A percentile compares a stretch with the other conserved stretches of the same genome.
Evolutionary conservation across 2,329 filamentous ascomycete genomes (phyloP).

Genomic region (Aspergillus brasiliensis): DNA sequence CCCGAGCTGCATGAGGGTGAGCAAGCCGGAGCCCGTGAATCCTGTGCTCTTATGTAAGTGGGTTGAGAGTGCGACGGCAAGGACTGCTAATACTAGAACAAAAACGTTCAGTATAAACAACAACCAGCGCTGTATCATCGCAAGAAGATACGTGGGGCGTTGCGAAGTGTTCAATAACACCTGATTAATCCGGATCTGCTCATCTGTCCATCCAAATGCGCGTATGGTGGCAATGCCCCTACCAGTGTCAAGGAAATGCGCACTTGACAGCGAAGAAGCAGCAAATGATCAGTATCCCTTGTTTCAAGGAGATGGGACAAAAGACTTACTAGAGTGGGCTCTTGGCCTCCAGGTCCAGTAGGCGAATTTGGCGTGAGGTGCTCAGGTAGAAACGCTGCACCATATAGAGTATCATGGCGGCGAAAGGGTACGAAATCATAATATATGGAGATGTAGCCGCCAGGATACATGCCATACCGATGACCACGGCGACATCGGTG

Average conservation of each 20-base stretch:
- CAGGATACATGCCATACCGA: not conserved
- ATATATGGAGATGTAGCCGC: slow-evolving; percentile 32
- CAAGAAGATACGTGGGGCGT: slow-evolving; percentile 47
- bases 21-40: not conserved
- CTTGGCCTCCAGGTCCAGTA: slow-evolving; percentile 57
- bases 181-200: slow-evolving; percentile 41
- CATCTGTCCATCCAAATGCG: slow-evolving; percentile 51
- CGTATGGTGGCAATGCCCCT: slow-evolving; percentile 53
- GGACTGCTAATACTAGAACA: slow-evolving; percentile 25
- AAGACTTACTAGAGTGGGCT: slow-evolving; percentile 46
- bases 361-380: slow-evolving; percentile 51
- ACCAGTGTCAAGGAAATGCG: slow-evolving; percentile 55
- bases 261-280: too few relatives aligned
- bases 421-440: slow-evolving; percentile 41
- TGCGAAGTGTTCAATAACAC: slow-evolving; percentile 43
- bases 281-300: too few relatives aligned
- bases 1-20: too few relatives aligned
- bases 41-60: not conserved
- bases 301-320: too few relatives aligned
- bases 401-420: slow-evolving; percentile 45
- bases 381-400: slow-evolving; percentile 49
- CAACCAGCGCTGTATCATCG: slow-evolving; percentile 48
- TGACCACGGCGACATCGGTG: not conserved
- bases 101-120: slow-evolving; percentile 44
- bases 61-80: not conserved